These are phyloP conservation scores for Penicillium desertorum DNA, from an alignment of 495 filamentous ascomycete genomes.

Conservation along the genomic window DNA sequence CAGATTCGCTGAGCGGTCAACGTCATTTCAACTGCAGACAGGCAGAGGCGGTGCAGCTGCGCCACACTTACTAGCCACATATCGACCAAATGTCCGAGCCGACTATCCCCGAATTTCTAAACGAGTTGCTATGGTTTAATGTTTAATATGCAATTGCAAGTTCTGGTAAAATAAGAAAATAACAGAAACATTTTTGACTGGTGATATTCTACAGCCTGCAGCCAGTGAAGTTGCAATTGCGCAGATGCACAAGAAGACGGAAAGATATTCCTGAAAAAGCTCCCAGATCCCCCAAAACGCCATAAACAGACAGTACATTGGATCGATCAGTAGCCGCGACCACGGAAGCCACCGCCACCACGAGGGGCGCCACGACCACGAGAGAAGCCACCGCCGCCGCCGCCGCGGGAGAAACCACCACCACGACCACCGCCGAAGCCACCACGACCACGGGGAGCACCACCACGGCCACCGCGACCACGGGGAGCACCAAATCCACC, in stretches of 20 bases:
- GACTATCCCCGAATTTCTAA: background rate
- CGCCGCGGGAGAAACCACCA: conserved; percentile 44
- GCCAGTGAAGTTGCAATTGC: conserved; percentile 36
- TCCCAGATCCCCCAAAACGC: conserved; percentile 53
- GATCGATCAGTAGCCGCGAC: conserved; percentile 36
- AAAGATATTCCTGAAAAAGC: conserved; percentile 46
- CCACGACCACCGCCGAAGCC: conserved; percentile 25
- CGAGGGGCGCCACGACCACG: conserved; percentile 43
- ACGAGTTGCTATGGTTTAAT: background rate
- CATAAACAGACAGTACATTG: conserved; percentile 47
- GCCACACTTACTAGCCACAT: conserved; percentile 36
- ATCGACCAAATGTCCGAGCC: conserved; percentile 1
- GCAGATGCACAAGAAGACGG: conserved; percentile 46
- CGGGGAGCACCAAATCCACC: conserved; percentile 37
- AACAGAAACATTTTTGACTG: conserved; percentile 32
- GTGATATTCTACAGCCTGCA: conserved; percentile 41
- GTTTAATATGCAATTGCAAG: background rate
- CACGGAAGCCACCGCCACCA: conserved; percentile 38
- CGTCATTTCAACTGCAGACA: conserved; percentile 38
- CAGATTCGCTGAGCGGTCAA: conserved; percentile 38
- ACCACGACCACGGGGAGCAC: conserved; percentile 43
- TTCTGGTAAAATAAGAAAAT: background rate
- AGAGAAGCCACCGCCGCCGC: conserved; percentile 38
- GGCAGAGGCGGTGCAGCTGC: conserved; percentile 31
- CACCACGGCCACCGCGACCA: conserved; percentile 45